Conservation (phyloP, 176 grass and related monocot species). For the Alopecurus myosuroides region DNA sequence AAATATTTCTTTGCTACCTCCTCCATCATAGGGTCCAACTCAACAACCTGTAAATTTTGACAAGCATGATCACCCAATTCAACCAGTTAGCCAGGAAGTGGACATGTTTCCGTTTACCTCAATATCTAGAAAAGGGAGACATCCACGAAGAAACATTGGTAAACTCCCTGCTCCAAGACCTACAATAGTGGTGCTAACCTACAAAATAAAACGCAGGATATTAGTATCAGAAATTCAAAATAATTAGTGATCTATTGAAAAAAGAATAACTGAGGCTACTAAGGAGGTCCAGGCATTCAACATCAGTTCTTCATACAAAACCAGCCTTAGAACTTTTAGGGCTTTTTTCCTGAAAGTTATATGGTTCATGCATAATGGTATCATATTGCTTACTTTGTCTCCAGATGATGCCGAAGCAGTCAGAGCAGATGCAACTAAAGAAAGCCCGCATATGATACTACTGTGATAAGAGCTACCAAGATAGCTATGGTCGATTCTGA, state of each 20-base stretch:
- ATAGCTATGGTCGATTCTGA: slow-evolving; percentile 74
- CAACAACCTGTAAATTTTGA: slow-evolving; percentile 58
- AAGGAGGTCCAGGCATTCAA: not conserved
- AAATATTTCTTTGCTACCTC: slow-evolving; percentile 79
- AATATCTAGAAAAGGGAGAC: slow-evolving; percentile 80
- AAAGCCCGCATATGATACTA: slow-evolving; percentile 81
- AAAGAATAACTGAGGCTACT: not conserved
- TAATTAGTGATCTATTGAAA: not conserved
- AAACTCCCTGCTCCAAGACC: slow-evolving; percentile 93
- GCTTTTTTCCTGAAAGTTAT: not conserved
- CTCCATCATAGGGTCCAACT: slow-evolving; percentile 82
- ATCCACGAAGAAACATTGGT: slow-evolving; percentile 94
- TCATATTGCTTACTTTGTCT: slow-evolving; percentile 50
- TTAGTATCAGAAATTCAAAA: not conserved
- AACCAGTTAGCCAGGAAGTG: not conserved
- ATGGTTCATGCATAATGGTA: not conserved
- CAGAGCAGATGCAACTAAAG: slow-evolving; percentile 74
- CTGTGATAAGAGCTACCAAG: slow-evolving; percentile 90
- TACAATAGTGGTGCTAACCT: slow-evolving; percentile 67
- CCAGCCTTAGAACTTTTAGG: not conserved
- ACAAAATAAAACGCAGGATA: slow-evolving; percentile 20
- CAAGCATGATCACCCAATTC: slow-evolving; percentile 13
- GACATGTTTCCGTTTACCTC: slow-evolving; percentile 41
- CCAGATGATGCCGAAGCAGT: slow-evolving; percentile 40
- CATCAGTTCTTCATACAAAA: not conserved